Evolutionary conservation across 176 grass and related monocot species (phyloP).

Genomic region (Triticum monococcum): DNA sequence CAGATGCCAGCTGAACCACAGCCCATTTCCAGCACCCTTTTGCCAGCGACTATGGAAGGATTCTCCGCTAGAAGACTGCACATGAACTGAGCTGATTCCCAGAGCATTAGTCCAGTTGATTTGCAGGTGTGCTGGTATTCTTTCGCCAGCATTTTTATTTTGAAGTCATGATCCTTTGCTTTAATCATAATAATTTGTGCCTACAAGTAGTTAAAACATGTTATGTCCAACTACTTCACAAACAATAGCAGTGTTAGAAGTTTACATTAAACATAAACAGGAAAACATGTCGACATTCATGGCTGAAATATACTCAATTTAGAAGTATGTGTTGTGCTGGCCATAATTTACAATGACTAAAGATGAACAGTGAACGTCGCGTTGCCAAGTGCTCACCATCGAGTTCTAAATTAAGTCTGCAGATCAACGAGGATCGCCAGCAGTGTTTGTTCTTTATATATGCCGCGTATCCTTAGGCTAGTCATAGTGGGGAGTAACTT

Average conservation of each 20-base stretch:
- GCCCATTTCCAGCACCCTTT: conserved; percentile 79
- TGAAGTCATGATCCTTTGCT: conserved; percentile 59
- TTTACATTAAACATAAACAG: background rate
- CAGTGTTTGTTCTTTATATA: too few relatives aligned
- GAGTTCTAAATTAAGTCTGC: too few relatives aligned
- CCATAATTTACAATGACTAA: conserved; percentile 1
- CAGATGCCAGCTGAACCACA: conserved; percentile 85
- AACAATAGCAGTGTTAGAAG: background rate
- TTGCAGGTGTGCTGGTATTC: conserved; percentile 96
- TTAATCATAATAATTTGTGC: conserved; percentile 55
- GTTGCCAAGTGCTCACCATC: too few relatives aligned
- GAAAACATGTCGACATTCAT: background rate
- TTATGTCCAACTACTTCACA: conserved; percentile 11
- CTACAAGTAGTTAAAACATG: conserved; percentile 12
- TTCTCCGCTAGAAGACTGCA: conserved; percentile 79
- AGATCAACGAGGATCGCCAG: too few relatives aligned
- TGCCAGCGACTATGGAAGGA: conserved; percentile 68
- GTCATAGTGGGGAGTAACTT: too few relatives aligned
- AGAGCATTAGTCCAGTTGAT: conserved; percentile 86
- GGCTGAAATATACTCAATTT: background rate
- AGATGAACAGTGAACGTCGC: background rate
- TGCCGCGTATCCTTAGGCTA: too few relatives aligned
- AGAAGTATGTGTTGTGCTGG: background rate
- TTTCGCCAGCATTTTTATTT: conserved; percentile 69
- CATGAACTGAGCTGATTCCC: conserved; percentile 90